Conservation (phyloP, 495 filamentous ascomycete species). For the Aspergillus sparsus region DNA sequence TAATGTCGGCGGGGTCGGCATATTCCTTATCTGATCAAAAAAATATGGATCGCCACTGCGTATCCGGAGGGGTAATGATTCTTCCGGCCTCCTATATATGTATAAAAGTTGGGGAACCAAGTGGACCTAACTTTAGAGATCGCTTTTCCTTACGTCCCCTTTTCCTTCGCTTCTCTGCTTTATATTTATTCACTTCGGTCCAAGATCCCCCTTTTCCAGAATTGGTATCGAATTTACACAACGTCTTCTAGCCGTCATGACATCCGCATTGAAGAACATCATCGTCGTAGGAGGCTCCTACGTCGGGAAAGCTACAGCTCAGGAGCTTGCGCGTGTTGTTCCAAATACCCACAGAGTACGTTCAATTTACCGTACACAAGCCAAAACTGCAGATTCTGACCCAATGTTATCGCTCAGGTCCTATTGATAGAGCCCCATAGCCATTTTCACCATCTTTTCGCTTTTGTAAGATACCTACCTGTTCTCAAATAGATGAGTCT, state of each 20-base stretch:
- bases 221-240: neutral
- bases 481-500: neutral
- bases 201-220: neutral
- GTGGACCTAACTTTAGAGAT: neutral
- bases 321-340: conserved; percentile 40
- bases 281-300: conserved; percentile 48
- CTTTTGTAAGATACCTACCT: conserved; percentile 42
- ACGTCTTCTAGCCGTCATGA: conserved; percentile 9
- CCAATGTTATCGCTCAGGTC: conserved; percentile 30
- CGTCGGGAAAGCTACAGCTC: conserved; percentile 42
- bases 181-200: neutral
- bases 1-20: conserved; percentile 19
- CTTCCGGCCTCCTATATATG: conserved; percentile 10
- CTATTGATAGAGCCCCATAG: conserved; percentile 53
- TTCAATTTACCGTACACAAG: neutral
- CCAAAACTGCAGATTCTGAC: conserved; percentile 2
- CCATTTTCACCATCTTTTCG: conserved; percentile 56
- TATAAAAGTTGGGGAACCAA: neutral
- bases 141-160: neutral
- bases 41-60: neutral
- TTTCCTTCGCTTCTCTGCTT: neutral
- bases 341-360: conserved; percentile 39
- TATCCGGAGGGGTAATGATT: conserved; percentile 15
- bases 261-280: conserved; percentile 37
- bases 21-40: conserved; percentile 1